Conservation (phyloP, 1,139 yeast species). For the Sugiyamaella novakii region DNA sequence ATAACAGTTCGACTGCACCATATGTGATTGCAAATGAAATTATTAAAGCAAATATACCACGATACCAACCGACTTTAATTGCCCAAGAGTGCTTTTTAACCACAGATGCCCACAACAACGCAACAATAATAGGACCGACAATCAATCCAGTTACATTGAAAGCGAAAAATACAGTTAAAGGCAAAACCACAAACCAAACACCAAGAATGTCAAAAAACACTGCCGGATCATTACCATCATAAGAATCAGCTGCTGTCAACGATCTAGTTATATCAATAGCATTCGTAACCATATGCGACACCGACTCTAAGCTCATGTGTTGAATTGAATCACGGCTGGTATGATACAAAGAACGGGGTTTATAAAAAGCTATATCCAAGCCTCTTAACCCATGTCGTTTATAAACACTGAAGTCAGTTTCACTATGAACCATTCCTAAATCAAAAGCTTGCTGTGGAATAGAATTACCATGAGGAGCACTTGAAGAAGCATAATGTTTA, state of each 20-base stretch:
- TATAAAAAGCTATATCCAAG: conserved; percentile 72
- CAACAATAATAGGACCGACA: conserved; percentile 56
- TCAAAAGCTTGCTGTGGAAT: conserved; percentile 82
- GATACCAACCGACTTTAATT: conserved; percentile 48
- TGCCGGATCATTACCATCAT: conserved; percentile 45
- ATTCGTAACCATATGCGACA: conserved; percentile 81
- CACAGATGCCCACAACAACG: conserved; percentile 53
- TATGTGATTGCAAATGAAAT: conserved; percentile 48
- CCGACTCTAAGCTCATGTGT: conserved; percentile 62
- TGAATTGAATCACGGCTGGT: conserved; percentile 71
- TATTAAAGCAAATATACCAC: conserved; percentile 59
- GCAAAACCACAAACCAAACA: conserved; percentile 53
- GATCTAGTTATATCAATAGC: conserved; percentile 60
- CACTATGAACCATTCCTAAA: conserved; percentile 69
- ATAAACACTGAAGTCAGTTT: conserved; percentile 83
- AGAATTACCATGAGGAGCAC: conserved; percentile 74
- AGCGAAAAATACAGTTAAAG: conserved; percentile 51
- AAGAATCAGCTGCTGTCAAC: conserved; percentile 46
- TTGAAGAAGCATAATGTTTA: conserved; percentile 52
- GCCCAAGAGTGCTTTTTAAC: conserved; percentile 43
- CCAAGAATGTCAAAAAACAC: conserved; percentile 67
- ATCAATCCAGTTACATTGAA: conserved; percentile 55
- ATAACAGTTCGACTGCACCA: conserved; percentile 44
- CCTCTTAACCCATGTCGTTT: conserved; percentile 70
- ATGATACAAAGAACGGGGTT: conserved; percentile 82